Evolutionary conservation across 768 basidiomycete genomes (phyloP), one percentile per base, ranked within the genome.

Genomic region (Lactarius hatsudake): DNA sequence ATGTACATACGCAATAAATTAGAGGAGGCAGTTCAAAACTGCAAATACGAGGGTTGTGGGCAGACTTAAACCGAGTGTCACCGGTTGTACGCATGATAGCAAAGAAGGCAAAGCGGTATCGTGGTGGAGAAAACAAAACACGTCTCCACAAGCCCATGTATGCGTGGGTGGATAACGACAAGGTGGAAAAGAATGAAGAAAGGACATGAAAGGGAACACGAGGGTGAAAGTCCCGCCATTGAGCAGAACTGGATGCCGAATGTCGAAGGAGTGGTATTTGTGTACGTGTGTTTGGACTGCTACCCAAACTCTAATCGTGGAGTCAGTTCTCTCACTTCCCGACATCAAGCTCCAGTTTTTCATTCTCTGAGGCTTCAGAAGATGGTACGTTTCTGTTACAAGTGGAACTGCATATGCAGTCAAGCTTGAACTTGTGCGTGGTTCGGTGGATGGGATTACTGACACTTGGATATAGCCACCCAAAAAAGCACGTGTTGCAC

Each of bases 401-500:
- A 34, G 26, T 10, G 12, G 34, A 17, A 42, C 28, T 30, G 60
- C 45, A 36, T 42, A 26, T 2, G 48, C 38, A 42, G 56, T 57
- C 30, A 38, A 56, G 48, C 54, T 65, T 60, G 66, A 58, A 61
- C 34, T 8, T 1, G n/a, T 30, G 30, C 9, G 28, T 15, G 30
- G 56, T 62, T 43, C 18, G 80, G 66, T 87, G 87, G 87, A 88
- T 88, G 76, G 75, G 45, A 68, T 69, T 28, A 67, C 83, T 84
- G 77, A 83, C 78, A 20, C 67, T 59, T 69, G 81, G 87, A 87
- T 87, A 83, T 81, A 94, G 92, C 81, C 92, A 71, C 92, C 92
- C 78, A 94, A 91, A 81, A 91, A 90, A 83, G 81, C 79, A 78
- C 92, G 90, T 80, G 87, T 81, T 69, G 84, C 87, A 78, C 91